Evolutionary conservation across 768 basidiomycete genomes (phyloP), one percentile per base, ranked within the genome.

Genomic region (Russula earlei): DNA sequence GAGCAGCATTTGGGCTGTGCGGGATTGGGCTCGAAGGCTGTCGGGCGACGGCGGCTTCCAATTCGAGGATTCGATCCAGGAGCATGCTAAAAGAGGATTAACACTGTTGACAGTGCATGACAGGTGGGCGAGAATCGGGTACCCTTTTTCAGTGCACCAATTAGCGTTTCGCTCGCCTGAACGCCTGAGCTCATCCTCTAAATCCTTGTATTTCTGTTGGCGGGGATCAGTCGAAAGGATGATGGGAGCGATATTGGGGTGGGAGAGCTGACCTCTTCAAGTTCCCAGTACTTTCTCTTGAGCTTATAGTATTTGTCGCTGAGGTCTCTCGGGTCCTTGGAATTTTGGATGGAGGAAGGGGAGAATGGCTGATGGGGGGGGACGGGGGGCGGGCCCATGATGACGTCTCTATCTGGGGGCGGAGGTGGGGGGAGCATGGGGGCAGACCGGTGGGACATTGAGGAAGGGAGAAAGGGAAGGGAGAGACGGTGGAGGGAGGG

Each of bases 141-240:
- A 86, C 85, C 77, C 75, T 74, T 77, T 70, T 66, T 88, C 84
- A 62, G 81, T 74, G 41, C 77, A 73, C 68, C 82, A 78, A 60
- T 76, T 77, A 50, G 76, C 72, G 62, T 84, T 83, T 29, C 81
- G 78, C 70, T 84, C 82, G 46, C 79, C 80, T 22, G 84, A 82
- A 27, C 74, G 73, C 52, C 75, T 76, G 27, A 82, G 73, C 60
- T 84, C 83, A 29, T 75, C 69, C 56, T 73, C 74, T 3, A 75
- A 71, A 63, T 82, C 82, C 69, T 83, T 80, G 67, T 77, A 74
- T 75, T 79, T 77, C 80, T 85, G 48, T 46, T 45, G 69, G 37
- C 37, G 17, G 36, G 20, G 40, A 11, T 8, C 24, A 45, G 24
- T 41, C 49, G 34, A 54, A 31, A 24, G 43, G 17, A n/a, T n/a